phyloP scores from a whole-genome alignment of 768 basidiomycete species.

The Boletus vermiculosoides region DNA sequence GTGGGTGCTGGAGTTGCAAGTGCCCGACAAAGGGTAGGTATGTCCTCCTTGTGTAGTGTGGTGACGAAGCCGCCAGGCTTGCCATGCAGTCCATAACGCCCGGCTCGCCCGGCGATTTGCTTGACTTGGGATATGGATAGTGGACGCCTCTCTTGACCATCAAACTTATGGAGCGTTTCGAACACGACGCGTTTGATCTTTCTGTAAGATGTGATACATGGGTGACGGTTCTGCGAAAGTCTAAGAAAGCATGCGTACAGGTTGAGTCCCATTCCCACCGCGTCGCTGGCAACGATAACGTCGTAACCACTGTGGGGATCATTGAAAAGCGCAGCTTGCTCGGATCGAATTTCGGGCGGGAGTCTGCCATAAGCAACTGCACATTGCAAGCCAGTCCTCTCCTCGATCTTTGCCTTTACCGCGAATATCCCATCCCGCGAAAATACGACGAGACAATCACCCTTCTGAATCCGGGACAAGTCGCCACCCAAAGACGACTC shows the following conservation, averaged over 20 bases:
- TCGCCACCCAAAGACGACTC: conserved; percentile 61
- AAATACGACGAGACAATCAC: conserved; percentile 93
- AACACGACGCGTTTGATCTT: conserved; percentile 92
- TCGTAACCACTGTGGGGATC: conserved; percentile 79
- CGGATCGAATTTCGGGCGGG: conserved; percentile 87
- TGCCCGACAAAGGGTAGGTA: too few relatives aligned
- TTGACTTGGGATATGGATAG: conserved; percentile 80
- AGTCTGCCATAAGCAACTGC: conserved; percentile 92
- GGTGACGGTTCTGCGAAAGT: not conserved
- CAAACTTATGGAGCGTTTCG: conserved; percentile 62
- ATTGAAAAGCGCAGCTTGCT: conserved; percentile 93
- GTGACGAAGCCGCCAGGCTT: conserved; percentile 70
- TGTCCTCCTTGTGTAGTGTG: conserved; percentile 61
- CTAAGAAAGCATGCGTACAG: conserved; percentile 53
- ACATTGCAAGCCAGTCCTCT: conserved; percentile 69
- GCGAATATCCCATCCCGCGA: conserved; percentile 71
- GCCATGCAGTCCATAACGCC: too few relatives aligned
- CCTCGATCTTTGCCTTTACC: conserved; percentile 71
- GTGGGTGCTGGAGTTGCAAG: conserved; percentile 45
- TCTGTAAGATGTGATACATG: conserved; percentile 39
- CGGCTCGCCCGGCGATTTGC: conserved; percentile 93
- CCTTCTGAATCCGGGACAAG: conserved; percentile 59
- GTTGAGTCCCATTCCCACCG: conserved; percentile 96
- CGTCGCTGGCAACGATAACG: conserved; percentile 91
- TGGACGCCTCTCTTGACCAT: conserved; percentile 43